A percentile compares a stretch with the other conserved stretches of the same genome.
Evolutionary conservation across 805 yeast species (phyloP).

Genomic region (Yarrowia phangngaensis): DNA sequence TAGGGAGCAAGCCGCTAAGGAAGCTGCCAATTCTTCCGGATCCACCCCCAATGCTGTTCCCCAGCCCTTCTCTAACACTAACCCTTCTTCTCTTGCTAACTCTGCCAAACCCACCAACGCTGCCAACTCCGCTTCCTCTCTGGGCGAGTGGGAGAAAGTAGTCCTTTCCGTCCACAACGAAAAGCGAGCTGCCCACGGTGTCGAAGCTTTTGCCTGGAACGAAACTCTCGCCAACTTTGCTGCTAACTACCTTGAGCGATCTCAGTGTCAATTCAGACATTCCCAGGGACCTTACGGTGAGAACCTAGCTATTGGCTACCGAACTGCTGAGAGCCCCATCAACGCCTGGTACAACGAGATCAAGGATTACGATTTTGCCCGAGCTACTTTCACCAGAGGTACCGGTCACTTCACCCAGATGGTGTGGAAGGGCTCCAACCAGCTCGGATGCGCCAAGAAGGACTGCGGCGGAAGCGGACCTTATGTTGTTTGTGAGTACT

Average conservation of each 20-base stretch:
- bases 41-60: slow-evolving; percentile 9
- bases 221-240: slow-evolving; percentile 53
- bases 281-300: slow-evolving; percentile 71
- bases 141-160: slow-evolving; percentile 29
- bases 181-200: slow-evolving; percentile 34
- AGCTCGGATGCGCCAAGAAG: slow-evolving; percentile 69
- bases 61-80: slow-evolving; percentile 14
- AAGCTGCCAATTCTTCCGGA: not conserved
- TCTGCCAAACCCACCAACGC: too few species aligned
- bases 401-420: slow-evolving; percentile 84
- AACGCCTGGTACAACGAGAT: slow-evolving; percentile 76
- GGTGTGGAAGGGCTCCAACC: slow-evolving; percentile 61
- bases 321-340: slow-evolving; percentile 45
- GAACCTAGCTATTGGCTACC: slow-evolving; percentile 72
- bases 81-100: too few species aligned
- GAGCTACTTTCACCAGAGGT: slow-evolving; percentile 41
- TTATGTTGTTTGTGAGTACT: slow-evolving; percentile 72
- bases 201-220: slow-evolving; percentile 53
- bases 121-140: too few species aligned
- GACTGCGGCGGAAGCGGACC: slow-evolving; percentile 53
- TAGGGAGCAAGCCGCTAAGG: not conserved
- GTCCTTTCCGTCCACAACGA: slow-evolving; percentile 33
- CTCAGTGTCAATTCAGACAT: slow-evolving; percentile 56
- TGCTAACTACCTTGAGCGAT: slow-evolving; percentile 46
- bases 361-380: slow-evolving; percentile 48